A percentile compares a stretch with the other conserved stretches of the same genome.
Conservation (phyloP, 495 filamentous ascomycete species). For the Zalerion maritima region DNA sequence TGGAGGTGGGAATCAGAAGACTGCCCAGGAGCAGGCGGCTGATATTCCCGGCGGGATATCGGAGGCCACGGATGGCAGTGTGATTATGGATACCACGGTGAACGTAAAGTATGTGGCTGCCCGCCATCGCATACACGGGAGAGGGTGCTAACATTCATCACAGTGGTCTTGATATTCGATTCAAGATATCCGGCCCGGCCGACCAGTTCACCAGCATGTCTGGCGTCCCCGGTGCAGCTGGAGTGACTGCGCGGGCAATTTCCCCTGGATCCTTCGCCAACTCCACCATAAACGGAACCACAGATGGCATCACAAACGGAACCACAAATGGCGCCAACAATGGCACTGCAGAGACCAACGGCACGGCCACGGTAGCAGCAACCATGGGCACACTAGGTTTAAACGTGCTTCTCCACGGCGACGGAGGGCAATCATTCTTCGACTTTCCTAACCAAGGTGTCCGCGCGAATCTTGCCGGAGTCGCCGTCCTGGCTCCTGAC, state of each 20-base stretch:
- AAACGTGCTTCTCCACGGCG: constrained; percentile 37
- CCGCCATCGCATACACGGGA: not conserved
- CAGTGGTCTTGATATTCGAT: constrained; percentile 29
- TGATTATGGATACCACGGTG: constrained; percentile 31
- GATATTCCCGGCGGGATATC: constrained; percentile 20
- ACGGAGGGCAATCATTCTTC: constrained; percentile 42
- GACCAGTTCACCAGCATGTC: constrained; percentile 27
- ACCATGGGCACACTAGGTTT: constrained; percentile 23
- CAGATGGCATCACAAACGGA: no score
- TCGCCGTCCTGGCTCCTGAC: constrained; percentile 33
- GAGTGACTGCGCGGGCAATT: no score
- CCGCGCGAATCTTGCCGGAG: constrained; percentile 28
- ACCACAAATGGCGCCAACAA: no score
- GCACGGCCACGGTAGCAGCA: no score
- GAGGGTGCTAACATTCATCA: constrained; percentile 3
- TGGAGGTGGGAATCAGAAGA: no score
- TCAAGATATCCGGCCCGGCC: constrained; percentile 31
- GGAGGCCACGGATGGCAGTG: constrained; percentile 30
- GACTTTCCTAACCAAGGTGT: constrained; percentile 39
- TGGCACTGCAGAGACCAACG: constrained; percentile 11
- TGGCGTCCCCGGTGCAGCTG: constrained; percentile 21
- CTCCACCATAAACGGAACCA: no score
- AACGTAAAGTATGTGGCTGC: constrained; percentile 24
- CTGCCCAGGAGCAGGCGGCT: constrained; percentile 24
- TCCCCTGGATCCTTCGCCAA: no score